Percentiles rank a stretch among this genome's conserved stretches.
These are phyloP conservation scores for Carex cristatella DNA, from an alignment of 176 grass and related monocot genomes.

Conservation along the genomic window DNA sequence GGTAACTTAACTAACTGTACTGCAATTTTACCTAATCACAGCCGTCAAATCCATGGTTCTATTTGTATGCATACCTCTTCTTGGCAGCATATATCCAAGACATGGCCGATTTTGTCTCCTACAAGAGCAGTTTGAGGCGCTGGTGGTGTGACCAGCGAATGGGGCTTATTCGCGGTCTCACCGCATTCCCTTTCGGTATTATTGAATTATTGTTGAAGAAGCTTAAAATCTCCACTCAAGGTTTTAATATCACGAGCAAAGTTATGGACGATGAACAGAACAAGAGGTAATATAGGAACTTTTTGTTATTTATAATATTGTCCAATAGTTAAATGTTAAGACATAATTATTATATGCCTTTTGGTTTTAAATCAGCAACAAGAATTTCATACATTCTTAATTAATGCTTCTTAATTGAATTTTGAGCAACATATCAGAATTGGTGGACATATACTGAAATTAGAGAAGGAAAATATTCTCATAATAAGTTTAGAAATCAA, in stretches of 20 bases:
- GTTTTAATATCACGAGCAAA: slow-evolving; percentile 36
- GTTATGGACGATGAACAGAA: slow-evolving; percentile 25
- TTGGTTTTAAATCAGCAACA: too few species aligned
- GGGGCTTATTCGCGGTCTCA: slow-evolving; percentile 12
- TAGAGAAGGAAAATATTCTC: background rate
- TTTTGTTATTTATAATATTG: background rate
- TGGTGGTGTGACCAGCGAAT: slow-evolving; percentile 24
- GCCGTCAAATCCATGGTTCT: slow-evolving; percentile 39
- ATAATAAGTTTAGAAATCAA: background rate
- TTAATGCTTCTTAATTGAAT: too few species aligned
- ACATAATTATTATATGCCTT: too few species aligned
- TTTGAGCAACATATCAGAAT: too few species aligned
- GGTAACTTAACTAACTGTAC: background rate
- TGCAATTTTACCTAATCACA: background rate
- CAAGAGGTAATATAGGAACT: background rate
- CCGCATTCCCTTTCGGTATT: background rate
- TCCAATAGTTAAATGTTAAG: too few species aligned
- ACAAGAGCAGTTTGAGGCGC: background rate
- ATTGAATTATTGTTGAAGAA: slow-evolving; percentile 7
- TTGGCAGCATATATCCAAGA: slow-evolving; percentile 29
- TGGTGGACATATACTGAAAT: too few species aligned
- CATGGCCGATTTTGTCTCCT: slow-evolving; percentile 27
- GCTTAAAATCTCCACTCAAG: slow-evolving; percentile 20
- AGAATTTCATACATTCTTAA: too few species aligned
- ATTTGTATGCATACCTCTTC: slow-evolving; percentile 43